A percentile compares a stretch with the other conserved stretches of the same genome.
Evolutionary conservation across 140 eudicot species (phyloP).

Genomic region (Senecio squalidus): DNA sequence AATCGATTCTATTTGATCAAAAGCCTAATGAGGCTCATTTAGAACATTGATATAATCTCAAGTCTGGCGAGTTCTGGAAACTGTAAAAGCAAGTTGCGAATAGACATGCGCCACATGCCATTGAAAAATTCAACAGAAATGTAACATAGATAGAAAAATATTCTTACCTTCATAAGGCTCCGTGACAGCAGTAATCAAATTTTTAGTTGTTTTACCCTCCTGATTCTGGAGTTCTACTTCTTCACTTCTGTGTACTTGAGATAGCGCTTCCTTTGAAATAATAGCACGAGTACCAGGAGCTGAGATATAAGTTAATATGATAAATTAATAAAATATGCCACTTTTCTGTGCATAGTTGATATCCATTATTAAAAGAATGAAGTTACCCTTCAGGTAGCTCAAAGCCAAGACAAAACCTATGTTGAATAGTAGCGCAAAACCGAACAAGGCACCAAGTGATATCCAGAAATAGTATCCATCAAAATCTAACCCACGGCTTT

Average conservation of each 20-base stretch:
- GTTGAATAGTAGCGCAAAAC: conserved; percentile 48
- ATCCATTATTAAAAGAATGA: neutral
- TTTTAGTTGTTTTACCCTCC: conserved; percentile 14
- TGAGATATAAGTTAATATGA: conserved; percentile 21
- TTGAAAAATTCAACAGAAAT: neutral
- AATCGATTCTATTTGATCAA: neutral
- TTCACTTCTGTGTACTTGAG: conserved; percentile 36
- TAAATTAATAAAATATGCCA: neutral
- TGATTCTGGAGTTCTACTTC: conserved; percentile 9
- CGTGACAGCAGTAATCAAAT: conserved; percentile 1
- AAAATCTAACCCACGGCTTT: conserved; percentile 55
- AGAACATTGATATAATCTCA: neutral
- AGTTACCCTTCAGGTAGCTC: conserved; percentile 51
- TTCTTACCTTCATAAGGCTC: conserved; percentile 32
- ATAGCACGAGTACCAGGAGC: conserved; percentile 66
- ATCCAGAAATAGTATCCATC: conserved; percentile 53
- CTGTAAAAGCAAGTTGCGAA: neutral
- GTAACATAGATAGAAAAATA: neutral
- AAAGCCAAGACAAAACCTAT: conserved; percentile 60
- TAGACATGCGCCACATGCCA: too few species aligned
- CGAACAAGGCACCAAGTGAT: conserved; percentile 61
- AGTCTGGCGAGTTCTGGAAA: neutral
- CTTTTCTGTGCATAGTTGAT: conserved; percentile 5
- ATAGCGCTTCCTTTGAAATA: conserved; percentile 54
- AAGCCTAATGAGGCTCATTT: neutral